Conservation (phyloP, 176 grass and related monocot genomes). For the Elymus sibiricus region DNA sequence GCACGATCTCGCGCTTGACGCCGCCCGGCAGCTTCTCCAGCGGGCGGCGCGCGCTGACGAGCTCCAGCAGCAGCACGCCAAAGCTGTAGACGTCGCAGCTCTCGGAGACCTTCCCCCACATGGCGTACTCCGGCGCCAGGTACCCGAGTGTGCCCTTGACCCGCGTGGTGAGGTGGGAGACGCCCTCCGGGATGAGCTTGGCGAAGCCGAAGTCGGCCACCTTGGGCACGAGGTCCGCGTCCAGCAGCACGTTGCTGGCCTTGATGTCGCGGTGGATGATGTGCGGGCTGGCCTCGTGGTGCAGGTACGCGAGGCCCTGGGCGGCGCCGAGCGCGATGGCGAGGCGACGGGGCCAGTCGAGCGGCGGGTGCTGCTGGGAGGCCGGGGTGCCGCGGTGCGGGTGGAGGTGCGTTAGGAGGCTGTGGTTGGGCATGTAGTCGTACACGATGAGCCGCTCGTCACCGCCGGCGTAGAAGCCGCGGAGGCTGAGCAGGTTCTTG, state of each 20-base stretch:
- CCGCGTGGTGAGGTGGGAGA: constrained; percentile 70
- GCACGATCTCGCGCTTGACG: constrained; percentile 58
- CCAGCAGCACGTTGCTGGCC: constrained; percentile 76
- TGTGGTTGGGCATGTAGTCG: constrained; percentile 90
- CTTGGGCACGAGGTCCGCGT: constrained; percentile 59
- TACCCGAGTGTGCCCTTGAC: constrained; percentile 80
- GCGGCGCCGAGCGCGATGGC: constrained; percentile 60
- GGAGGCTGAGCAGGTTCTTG: constrained; percentile 67
- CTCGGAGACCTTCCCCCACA: constrained; percentile 80
- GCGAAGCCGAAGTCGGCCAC: constrained; percentile 78
- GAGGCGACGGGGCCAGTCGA: constrained; percentile 61
- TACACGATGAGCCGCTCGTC: constrained; percentile 80
- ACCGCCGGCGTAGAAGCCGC: constrained; percentile 62
- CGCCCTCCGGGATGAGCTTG: constrained; percentile 74
- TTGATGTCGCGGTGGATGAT: constrained; percentile 82
- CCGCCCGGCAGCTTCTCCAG: constrained; percentile 60
- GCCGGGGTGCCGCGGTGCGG: constrained; percentile 34
- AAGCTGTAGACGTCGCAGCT: constrained; percentile 84
- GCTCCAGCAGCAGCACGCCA: constrained; percentile 68
- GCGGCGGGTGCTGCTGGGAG: constrained; percentile 31
- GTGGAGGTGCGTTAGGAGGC: constrained; percentile 62
- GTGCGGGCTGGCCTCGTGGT: constrained; percentile 70
- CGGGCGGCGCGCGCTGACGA: constrained; percentile 47
- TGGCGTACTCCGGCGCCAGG: constrained; percentile 78
- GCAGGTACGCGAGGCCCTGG: constrained; percentile 70